These are phyloP conservation scores for Xylaria scruposa DNA, from an alignment of 495 filamentous ascomycete species.

Conservation along the genomic window DNA sequence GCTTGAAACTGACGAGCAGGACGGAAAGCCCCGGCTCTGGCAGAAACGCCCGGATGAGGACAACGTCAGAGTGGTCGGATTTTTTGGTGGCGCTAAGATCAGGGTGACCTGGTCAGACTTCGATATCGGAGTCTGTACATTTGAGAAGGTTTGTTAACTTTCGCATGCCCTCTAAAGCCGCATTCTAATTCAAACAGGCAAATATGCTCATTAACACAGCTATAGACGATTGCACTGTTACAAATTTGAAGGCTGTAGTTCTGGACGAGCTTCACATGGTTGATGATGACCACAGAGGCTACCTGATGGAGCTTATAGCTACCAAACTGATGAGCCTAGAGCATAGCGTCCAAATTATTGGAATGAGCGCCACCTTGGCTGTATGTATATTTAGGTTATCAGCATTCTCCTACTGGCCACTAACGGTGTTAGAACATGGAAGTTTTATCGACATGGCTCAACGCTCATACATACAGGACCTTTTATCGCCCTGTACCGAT, in stretches of 20 bases:
- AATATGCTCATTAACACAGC: slow-evolving; percentile 79
- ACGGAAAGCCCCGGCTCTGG: slow-evolving; percentile 44
- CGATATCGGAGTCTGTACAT: slow-evolving; percentile 82
- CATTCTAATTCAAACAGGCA: slow-evolving; percentile 53
- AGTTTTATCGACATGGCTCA: slow-evolving; percentile 73
- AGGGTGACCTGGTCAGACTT: slow-evolving; percentile 74
- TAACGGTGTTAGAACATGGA: slow-evolving; percentile 66
- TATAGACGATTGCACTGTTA: slow-evolving; percentile 73
- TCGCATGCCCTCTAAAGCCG: slow-evolving; percentile 12
- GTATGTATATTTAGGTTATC: slow-evolving; percentile 46
- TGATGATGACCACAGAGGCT: slow-evolving; percentile 79
- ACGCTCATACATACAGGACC: slow-evolving; percentile 74
- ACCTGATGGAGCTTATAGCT: slow-evolving; percentile 79
- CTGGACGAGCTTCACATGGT: slow-evolving; percentile 87
- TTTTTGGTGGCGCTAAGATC: slow-evolving; percentile 74
- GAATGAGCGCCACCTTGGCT: slow-evolving; percentile 83
- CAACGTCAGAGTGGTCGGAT: slow-evolving; percentile 69
- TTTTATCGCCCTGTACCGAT: slow-evolving; percentile 77
- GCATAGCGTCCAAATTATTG: slow-evolving; percentile 74
- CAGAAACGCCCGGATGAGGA: slow-evolving; percentile 53
- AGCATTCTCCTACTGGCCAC: neutral
- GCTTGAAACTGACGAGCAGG: slow-evolving; percentile 21
- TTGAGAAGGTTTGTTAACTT: slow-evolving; percentile 70
- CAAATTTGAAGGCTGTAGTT: slow-evolving; percentile 70
- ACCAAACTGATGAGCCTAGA: slow-evolving; percentile 77